phyloP scores from a whole-genome alignment of 148 eudicot species.

The Arctostaphylos glauca region DNA sequence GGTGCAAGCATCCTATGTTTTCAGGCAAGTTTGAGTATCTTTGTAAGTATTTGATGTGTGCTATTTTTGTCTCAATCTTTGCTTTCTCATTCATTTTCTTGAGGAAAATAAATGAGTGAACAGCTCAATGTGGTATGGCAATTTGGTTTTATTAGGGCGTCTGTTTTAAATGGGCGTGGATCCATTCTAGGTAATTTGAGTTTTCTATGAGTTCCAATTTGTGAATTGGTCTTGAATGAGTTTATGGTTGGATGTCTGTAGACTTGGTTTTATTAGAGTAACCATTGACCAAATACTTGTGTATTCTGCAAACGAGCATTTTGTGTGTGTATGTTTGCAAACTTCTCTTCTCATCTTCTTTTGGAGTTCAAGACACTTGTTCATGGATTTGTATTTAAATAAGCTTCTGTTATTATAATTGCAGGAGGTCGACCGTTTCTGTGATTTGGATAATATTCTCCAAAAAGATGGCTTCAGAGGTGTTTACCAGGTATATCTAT shows the following conservation, averaged over 20 bases:
- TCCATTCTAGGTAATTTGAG: background rate
- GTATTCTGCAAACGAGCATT: background rate
- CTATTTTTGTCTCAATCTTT: background rate
- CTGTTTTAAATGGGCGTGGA: background rate
- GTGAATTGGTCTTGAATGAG: background rate
- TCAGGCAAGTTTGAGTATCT: constrained; percentile 54
- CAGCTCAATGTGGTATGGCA: background rate
- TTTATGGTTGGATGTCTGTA: background rate
- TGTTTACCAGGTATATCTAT: constrained; percentile 53
- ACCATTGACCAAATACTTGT: background rate
- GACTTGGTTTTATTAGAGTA: background rate
- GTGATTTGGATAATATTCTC: constrained; percentile 54
- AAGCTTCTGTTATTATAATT: constrained; percentile 10
- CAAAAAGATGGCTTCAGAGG: constrained; percentile 65
- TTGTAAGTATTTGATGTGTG: background rate
- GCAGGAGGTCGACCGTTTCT: constrained; percentile 86
- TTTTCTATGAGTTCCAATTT: background rate
- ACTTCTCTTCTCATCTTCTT: background rate
- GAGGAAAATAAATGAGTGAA: background rate
- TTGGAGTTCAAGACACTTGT: background rate
- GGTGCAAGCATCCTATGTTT: constrained; percentile 70
- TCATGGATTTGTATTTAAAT: background rate
- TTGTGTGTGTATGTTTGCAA: background rate
- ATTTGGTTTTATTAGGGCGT: background rate
- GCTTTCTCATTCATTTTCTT: constrained; percentile 12